Base-by-base conservation (phyloP, 768 basidiomycete genomes). In the Leccinellum luteum region DNA sequence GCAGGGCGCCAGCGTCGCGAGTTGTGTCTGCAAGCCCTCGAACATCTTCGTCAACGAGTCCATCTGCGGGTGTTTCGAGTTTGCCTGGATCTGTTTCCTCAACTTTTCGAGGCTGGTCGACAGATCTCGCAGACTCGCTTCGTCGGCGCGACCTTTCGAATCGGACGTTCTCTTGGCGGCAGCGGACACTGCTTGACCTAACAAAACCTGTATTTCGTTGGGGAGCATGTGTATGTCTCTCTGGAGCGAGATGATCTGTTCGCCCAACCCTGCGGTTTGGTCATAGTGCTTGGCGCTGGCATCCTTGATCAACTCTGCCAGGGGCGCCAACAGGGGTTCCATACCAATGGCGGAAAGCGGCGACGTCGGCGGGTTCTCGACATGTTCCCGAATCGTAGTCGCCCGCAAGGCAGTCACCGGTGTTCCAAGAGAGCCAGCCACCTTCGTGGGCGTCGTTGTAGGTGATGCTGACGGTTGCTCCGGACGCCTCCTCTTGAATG, bases 21-120 rank as follows among this genome's bases (percentile, higher is more conserved):
- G 62, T n/a, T 74, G 75, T 3, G 55, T 52, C 51, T 75, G 71
- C 43, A 83, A 67, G 15, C 71, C 77, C 28, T 75, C 77, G 38
- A 82, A 61, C 54, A 73, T 73, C 32, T 62, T 68, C 28, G 69
- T 53, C 6, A 78, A 63, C 6, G 57, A 59, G 17, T 69, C 61
- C 38, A 66, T 50, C 23, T 56, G 60, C 13, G 57, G 35, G 14
- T 54, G 31, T 45, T 57, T 57, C 19, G 58, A 57, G n/a, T 49
- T 55, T 17, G 52, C 48, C 15, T 48, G 45, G 6, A 59, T 41
- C 30, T 62, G 64, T 30, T 59, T 59, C 51, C 41, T 66, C 61
- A 67, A 32, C 47, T 47, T 65, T 27, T 64, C 64, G 19, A 72
- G 57, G 27, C 19, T 57, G 12, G 45, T 47, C 44, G 58, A 49